Evolutionary conservation across 768 basidiomycete species (phyloP).

Genomic region (Boletus pseudopeckii): DNA sequence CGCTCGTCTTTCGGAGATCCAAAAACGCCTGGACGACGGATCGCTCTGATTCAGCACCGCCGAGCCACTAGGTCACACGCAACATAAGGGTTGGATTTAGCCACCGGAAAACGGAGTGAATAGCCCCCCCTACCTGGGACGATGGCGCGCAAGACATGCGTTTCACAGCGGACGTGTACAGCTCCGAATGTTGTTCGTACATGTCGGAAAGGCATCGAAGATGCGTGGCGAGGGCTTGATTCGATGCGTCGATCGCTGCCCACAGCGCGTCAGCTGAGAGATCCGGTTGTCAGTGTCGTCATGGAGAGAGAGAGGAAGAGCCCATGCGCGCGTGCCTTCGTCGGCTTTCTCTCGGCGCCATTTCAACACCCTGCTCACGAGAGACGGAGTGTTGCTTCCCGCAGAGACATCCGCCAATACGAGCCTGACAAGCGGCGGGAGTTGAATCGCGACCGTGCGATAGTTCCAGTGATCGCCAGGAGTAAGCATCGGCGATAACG

Average conservation of each 20-base stretch:
- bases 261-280: constrained; percentile 58
- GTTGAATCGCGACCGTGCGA: constrained; percentile 60
- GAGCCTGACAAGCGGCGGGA: constrained; percentile 81
- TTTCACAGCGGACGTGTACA: constrained; percentile 57
- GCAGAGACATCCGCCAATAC: constrained; percentile 95
- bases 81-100: not conserved
- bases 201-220: constrained; percentile 51
- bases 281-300: not conserved
- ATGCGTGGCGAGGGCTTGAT: constrained; percentile 54
- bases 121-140: constrained; percentile 38
- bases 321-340: constrained; percentile 41
- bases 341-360: constrained; percentile 72
- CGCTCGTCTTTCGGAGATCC: constrained; percentile 51
- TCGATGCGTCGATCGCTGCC: constrained; percentile 59
- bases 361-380: constrained; percentile 86
- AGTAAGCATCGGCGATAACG: constrained; percentile 53
- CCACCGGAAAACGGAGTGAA: not conserved
- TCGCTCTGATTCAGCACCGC: constrained; percentile 1
- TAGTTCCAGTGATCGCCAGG: constrained; percentile 70
- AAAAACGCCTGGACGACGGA: constrained; percentile 54
- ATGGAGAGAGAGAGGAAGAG: not conserved
- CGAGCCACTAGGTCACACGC: constrained; percentile 43
- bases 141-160: constrained; percentile 59
- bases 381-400: constrained; percentile 92
- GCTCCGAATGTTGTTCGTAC: constrained; percentile 42